Conservation (phyloP, 2,329 filamentous ascomycete genomes). For the Teratosphaeria epicoccoides region DNA sequence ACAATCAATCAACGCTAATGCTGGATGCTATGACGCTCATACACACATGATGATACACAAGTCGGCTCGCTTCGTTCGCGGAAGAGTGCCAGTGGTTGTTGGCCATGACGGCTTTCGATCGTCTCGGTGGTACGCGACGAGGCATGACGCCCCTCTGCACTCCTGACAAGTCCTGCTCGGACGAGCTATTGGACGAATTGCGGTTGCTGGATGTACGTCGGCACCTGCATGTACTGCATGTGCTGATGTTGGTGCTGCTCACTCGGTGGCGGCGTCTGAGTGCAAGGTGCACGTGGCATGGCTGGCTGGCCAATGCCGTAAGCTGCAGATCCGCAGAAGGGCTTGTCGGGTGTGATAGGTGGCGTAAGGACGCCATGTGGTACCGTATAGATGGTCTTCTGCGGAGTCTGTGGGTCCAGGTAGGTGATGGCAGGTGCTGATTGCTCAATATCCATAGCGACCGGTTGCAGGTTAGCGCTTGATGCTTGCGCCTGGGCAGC, state of each 20-base stretch:
- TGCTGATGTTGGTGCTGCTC: conserved; percentile 15
- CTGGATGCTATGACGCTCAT: conserved; percentile 20
- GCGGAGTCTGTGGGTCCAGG: conserved; percentile 64
- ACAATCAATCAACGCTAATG: conserved; percentile 20
- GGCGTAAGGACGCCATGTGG: conserved; percentile 73
- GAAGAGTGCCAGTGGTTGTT: background rate
- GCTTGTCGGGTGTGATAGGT: conserved; percentile 67
- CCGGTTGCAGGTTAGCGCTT: conserved; percentile 4
- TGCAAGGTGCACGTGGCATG: conserved; percentile 17
- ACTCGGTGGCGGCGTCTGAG: conserved; percentile 25
- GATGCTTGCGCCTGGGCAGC: conserved; percentile 19
- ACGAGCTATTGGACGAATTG: conserved; percentile 19
- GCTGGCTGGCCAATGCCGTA: conserved; percentile 18
- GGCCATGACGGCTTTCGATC: background rate
- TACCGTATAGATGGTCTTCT: conserved; percentile 59
- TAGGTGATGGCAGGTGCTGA: conserved; percentile 26
- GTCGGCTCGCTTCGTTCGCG: conserved; percentile 3
- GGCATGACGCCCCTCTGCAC: background rate
- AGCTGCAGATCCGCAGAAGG: conserved; percentile 17
- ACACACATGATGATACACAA: conserved; percentile 18
- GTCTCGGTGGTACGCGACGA: background rate
- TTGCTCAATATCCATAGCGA: conserved; percentile 16
- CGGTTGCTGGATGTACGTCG: conserved; percentile 18
- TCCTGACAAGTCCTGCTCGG: background rate
- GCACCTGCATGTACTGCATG: conserved; percentile 6